phyloP scores from a whole-genome alignment of 2,329 filamentous ascomycete genomes.

The Fusarium denticulatum region DNA sequence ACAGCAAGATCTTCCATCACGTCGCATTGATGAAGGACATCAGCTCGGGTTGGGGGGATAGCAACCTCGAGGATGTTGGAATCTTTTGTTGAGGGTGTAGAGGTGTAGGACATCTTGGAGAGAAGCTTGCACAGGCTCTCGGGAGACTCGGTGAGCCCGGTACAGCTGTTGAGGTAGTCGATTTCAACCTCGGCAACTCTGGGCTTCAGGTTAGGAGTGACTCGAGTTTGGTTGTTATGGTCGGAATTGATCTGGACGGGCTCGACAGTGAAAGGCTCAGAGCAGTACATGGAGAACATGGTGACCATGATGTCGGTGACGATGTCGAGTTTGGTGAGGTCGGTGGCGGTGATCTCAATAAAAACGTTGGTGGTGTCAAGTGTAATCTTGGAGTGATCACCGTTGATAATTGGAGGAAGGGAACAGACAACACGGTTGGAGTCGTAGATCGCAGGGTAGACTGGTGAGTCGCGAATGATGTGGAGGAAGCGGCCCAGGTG shows the following conservation, averaged over 20 bases:
- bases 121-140: conserved; percentile 82
- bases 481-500: conserved; percentile 90
- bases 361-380: conserved; percentile 92
- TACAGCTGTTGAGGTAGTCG: conserved; percentile 93
- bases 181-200: conserved; percentile 84
- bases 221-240: conserved; percentile 85
- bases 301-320: conserved; percentile 94
- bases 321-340: conserved; percentile 95
- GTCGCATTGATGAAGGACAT: conserved; percentile 95
- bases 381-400: conserved; percentile 95
- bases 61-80: conserved; percentile 80
- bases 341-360: conserved; percentile 96
- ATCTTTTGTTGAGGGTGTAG: conserved; percentile 76
- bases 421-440: conserved; percentile 88
- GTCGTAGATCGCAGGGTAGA: conserved; percentile 97
- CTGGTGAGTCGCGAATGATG: conserved; percentile 92
- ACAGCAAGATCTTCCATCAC: conserved; percentile 99
- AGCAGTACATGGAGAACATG: conserved; percentile 95
- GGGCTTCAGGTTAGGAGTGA: conserved; percentile 83
- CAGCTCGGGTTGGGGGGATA: conserved; percentile 88
- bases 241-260: conserved; percentile 91
- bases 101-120: conserved; percentile 88
- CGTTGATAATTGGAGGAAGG: conserved; percentile 96
- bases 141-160: conserved; percentile 80
- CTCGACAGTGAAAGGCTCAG: conserved; percentile 90